These are phyloP conservation scores for Chaetomiaceae sp. DNA, from an alignment of 2,329 filamentous ascomycete genomes.

Conservation along the genomic window DNA sequence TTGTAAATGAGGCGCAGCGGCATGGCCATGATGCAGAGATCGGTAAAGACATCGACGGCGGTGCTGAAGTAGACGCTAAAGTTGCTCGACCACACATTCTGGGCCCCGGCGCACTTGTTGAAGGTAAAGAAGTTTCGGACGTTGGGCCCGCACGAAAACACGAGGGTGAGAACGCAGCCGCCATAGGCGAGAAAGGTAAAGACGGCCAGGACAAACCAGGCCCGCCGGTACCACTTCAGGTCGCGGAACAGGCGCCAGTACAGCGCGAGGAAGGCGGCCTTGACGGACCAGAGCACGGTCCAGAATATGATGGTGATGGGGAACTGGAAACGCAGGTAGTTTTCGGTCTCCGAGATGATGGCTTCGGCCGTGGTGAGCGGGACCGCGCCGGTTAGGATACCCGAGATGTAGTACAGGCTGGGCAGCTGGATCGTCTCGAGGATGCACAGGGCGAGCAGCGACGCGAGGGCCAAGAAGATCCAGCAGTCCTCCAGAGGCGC, in stretches of 20 bases:
- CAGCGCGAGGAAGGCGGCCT: constrained; percentile 29
- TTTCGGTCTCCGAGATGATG: constrained; percentile 23
- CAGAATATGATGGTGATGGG: constrained; percentile 31
- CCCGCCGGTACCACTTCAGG: constrained; percentile 26
- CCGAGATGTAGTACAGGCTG: constrained; percentile 27
- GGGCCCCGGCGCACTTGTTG: constrained; percentile 20
- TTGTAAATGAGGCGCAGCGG: constrained; percentile 31
- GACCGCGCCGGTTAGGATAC: constrained; percentile 20
- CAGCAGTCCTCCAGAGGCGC: constrained; percentile 31
- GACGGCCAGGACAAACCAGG: constrained; percentile 28
- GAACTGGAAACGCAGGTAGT: constrained; percentile 30
- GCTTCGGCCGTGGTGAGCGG: constrained; percentile 15
- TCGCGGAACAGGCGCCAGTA: constrained; percentile 30
- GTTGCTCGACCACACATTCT: constrained; percentile 26
- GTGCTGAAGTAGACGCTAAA: constrained; percentile 30
- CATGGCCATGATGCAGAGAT: constrained; percentile 30
- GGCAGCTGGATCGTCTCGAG: constrained; percentile 30
- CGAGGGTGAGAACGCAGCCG: constrained; percentile 27
- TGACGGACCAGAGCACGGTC: constrained; percentile 32
- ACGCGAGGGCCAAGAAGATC: constrained; percentile 30
- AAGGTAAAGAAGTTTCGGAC: constrained; percentile 30
- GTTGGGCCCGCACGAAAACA: constrained; percentile 27
- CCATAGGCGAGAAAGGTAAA: constrained; percentile 29
- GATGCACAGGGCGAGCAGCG: constrained; percentile 26
- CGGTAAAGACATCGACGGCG: constrained; percentile 29